Conservation (phyloP, 306 rosid genomes). For the Cicer chorassanicum region DNA sequence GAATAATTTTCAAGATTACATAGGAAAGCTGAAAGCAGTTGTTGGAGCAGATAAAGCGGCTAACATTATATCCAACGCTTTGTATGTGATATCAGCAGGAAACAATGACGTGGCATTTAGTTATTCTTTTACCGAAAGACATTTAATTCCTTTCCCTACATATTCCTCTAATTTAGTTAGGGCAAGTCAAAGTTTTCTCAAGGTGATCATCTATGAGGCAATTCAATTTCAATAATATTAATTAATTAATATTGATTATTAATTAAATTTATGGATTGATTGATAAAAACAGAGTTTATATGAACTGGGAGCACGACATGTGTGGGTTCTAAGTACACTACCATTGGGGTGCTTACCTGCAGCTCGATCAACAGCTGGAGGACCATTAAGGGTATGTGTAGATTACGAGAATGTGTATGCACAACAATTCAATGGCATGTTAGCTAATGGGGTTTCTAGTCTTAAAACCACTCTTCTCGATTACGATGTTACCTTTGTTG, state of each 20-base stretch:
- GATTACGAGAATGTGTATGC: slow-evolving; percentile 25
- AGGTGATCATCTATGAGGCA: slow-evolving; percentile 16
- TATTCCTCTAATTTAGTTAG: slow-evolving; percentile 37
- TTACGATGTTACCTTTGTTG: slow-evolving; percentile 42
- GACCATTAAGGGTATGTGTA: slow-evolving; percentile 19
- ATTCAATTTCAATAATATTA: too few relatives aligned
- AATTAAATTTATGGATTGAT: too few relatives aligned
- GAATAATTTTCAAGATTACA: slow-evolving; percentile 42
- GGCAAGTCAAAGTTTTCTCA: slow-evolving; percentile 32
- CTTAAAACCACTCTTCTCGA: background rate
- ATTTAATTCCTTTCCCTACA: background rate
- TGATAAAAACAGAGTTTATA: slow-evolving; percentile 41
- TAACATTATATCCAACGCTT: slow-evolving; percentile 40
- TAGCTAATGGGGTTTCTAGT: background rate
- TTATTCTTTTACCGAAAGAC: background rate
- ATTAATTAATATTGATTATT: too few relatives aligned
- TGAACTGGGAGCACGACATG: slow-evolving; percentile 46
- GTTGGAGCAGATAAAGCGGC: slow-evolving; percentile 44
- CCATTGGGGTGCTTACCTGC: slow-evolving; percentile 56
- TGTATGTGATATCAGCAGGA: slow-evolving; percentile 46
- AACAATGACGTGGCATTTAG: slow-evolving; percentile 54
- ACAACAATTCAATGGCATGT: slow-evolving; percentile 29
- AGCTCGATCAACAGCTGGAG: slow-evolving; percentile 5
- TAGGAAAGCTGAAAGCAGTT: slow-evolving; percentile 20
- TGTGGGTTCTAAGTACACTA: slow-evolving; percentile 48